Evolutionary conservation across 1,139 yeast genomes (phyloP).

Genomic region (Blastobotrys indianensis): DNA sequence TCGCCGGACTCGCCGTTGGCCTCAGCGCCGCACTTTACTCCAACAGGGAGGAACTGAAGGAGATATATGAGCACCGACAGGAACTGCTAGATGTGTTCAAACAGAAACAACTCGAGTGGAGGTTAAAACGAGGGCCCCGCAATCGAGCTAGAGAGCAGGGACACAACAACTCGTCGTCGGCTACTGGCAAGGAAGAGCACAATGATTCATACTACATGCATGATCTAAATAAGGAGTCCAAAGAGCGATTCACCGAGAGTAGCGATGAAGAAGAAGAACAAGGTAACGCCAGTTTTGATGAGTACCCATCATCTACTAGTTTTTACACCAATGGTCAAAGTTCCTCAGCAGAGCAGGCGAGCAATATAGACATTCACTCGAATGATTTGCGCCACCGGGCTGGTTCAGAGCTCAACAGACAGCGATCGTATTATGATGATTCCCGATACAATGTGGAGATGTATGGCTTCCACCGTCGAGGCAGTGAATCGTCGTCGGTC

Average conservation of each 20-base stretch:
- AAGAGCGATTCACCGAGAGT: no score
- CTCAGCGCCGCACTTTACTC: slow-evolving; percentile 24
- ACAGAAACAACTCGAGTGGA: slow-evolving; percentile 20
- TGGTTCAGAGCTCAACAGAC: background rate
- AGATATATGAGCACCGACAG: slow-evolving; percentile 15
- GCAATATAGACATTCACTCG: background rate
- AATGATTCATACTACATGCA: no score
- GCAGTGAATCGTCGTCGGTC: background rate
- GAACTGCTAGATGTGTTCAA: slow-evolving; percentile 18
- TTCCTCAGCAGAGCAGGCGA: slow-evolving; percentile 2
- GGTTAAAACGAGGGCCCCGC: slow-evolving; percentile 10
- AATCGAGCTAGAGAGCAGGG: background rate
- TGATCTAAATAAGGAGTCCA: no score
- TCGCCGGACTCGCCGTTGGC: slow-evolving; percentile 27
- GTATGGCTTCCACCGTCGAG: slow-evolving; percentile 8
- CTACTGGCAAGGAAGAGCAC: no score
- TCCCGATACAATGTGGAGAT: slow-evolving; percentile 1
- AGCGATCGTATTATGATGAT: background rate
- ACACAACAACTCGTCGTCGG: background rate
- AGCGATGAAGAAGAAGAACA: background rate
- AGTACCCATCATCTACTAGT: slow-evolving; percentile 1
- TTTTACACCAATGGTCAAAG: slow-evolving; percentile 8
- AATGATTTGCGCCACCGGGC: slow-evolving; percentile 2
- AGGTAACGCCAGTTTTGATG: background rate
- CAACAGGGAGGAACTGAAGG: slow-evolving; percentile 24